A percentile compares a stretch with the other conserved stretches of the same genome.
These are phyloP conservation scores for Aureobasidium zeae DNA, from an alignment of 2,329 filamentous ascomycete genomes.

Conservation along the genomic window DNA sequence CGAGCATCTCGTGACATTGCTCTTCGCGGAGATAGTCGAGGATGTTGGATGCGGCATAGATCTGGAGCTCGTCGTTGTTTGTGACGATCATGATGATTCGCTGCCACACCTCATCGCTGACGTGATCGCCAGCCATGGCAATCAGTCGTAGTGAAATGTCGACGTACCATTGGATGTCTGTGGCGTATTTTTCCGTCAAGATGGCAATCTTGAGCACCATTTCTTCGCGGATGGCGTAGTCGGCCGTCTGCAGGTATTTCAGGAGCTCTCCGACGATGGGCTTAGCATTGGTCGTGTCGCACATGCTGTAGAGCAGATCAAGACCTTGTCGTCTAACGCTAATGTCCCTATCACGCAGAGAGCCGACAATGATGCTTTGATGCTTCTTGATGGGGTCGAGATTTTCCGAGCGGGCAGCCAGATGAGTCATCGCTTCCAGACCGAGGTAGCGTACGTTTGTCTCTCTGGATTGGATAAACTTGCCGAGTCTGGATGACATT, in stretches of 20 bases:
- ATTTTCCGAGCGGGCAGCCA: slow-evolving; percentile 86
- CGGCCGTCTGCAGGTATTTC: slow-evolving; percentile 88
- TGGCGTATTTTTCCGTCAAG: slow-evolving; percentile 95
- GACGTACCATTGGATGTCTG: slow-evolving; percentile 98
- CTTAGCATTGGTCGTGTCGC: slow-evolving; percentile 86
- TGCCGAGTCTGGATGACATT: slow-evolving; percentile 80
- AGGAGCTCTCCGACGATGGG: slow-evolving; percentile 89
- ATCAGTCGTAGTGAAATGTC: slow-evolving; percentile 92
- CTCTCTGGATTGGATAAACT: slow-evolving; percentile 93
- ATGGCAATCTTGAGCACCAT: slow-evolving; percentile 99
- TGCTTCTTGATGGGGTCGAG: slow-evolving; percentile 97
- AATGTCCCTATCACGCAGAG: slow-evolving; percentile 89
- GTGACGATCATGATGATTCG: slow-evolving; percentile 97
- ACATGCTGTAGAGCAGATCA: slow-evolving; percentile 98
- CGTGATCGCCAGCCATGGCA: slow-evolving; percentile 93
- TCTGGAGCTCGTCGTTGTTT: slow-evolving; percentile 96
- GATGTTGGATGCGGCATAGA: slow-evolving; percentile 90
- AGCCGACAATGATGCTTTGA: slow-evolving; percentile 90
- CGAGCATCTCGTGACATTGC: slow-evolving; percentile 89
- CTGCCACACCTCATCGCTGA: slow-evolving; percentile 99
- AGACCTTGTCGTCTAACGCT: slow-evolving; percentile 92
- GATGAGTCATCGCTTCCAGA: slow-evolving; percentile 94
- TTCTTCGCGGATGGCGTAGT: slow-evolving; percentile 96
- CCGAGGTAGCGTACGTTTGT: slow-evolving; percentile 96
- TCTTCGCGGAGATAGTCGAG: slow-evolving; percentile 86